Percentiles rank a stretch among this genome's conserved stretches.
These are phyloP conservation scores for Oryza rufipogon DNA, from an alignment of 176 grass and related monocot genomes.

Conservation along the genomic window DNA sequence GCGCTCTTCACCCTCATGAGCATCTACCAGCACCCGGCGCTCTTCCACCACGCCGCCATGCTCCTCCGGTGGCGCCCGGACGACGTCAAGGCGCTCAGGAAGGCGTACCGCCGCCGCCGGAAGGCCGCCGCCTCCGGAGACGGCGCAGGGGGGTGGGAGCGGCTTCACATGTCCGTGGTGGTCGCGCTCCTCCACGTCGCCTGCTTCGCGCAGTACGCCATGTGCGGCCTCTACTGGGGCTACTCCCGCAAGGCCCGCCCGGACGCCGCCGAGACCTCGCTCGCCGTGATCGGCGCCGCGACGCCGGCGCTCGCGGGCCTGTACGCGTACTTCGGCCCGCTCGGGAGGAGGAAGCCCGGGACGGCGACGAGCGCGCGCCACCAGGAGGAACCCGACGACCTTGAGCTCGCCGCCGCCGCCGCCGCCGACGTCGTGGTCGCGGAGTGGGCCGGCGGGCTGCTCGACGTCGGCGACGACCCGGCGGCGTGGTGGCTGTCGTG, in stretches of 20 bases:
- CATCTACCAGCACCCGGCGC: slow-evolving; percentile 70
- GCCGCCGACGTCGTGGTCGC: slow-evolving; percentile 2
- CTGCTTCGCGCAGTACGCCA: slow-evolving; percentile 60
- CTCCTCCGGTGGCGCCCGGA: slow-evolving; percentile 51
- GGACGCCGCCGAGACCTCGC: slow-evolving; percentile 45
- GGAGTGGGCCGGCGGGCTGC: slow-evolving; percentile 56
- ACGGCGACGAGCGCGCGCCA: slow-evolving; percentile 24
- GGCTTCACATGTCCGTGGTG: slow-evolving; percentile 64
- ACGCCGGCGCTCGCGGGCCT: slow-evolving; percentile 54
- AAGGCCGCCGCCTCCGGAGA: neutral
- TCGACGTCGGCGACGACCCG: slow-evolving; percentile 63
- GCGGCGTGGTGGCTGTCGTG: slow-evolving; percentile 57
- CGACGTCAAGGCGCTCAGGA: slow-evolving; percentile 54
- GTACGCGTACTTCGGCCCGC: slow-evolving; percentile 56
- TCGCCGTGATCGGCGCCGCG: slow-evolving; percentile 44
- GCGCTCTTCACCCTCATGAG: slow-evolving; percentile 83
- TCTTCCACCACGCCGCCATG: slow-evolving; percentile 59
- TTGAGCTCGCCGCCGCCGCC: neutral
- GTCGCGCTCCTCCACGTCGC: slow-evolving; percentile 57
- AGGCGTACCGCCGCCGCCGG: slow-evolving; percentile 53
- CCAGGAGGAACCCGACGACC: slow-evolving; percentile 43
- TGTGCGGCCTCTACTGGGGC: slow-evolving; percentile 70
- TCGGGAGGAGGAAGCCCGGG: slow-evolving; percentile 56
- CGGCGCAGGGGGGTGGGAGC: slow-evolving; percentile 9
- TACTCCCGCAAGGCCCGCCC: slow-evolving; percentile 50